Conservation (phyloP, 176 grass and related monocot species). For the Eremochloa ophiuroides region DNA sequence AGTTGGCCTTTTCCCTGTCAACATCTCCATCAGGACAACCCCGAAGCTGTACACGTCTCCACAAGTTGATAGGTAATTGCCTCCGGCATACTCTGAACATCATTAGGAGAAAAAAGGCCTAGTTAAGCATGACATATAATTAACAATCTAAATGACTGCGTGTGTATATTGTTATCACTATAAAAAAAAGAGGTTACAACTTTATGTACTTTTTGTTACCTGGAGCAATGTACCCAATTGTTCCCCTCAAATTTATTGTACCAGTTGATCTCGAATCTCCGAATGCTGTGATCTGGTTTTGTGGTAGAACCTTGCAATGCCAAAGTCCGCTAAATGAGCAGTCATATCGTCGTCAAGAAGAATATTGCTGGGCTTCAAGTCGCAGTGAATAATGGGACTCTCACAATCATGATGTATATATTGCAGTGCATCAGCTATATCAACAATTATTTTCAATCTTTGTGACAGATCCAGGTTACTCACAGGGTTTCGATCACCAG, state of each 20-base stretch:
- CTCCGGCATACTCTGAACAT: not conserved
- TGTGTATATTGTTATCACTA: too few species aligned
- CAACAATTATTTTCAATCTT: conserved; percentile 43
- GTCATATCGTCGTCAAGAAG: conserved; percentile 40
- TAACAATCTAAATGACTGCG: too few species aligned
- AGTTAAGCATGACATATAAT: too few species aligned
- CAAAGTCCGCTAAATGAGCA: conserved; percentile 43
- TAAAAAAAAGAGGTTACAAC: too few species aligned
- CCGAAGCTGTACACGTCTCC: conserved; percentile 27
- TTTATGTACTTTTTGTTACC: too few species aligned
- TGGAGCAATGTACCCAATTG: too few species aligned
- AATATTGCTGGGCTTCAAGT: conserved; percentile 51
- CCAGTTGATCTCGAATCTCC: too few species aligned
- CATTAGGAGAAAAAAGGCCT: not conserved
- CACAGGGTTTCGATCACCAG: not conserved
- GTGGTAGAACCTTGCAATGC: conserved; percentile 37
- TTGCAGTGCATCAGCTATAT: conserved; percentile 37
- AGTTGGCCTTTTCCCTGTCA: conserved; percentile 17
- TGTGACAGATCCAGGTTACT: conserved; percentile 19
- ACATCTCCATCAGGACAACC: not conserved
- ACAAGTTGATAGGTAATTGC: not conserved
- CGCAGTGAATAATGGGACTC: conserved; percentile 47
- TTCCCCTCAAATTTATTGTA: too few species aligned
- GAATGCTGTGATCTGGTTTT: not conserved
- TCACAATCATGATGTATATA: conserved; percentile 46